Conservation (phyloP, 1,284 basidiomycete species). For the Marasmius tenuissimus region DNA sequence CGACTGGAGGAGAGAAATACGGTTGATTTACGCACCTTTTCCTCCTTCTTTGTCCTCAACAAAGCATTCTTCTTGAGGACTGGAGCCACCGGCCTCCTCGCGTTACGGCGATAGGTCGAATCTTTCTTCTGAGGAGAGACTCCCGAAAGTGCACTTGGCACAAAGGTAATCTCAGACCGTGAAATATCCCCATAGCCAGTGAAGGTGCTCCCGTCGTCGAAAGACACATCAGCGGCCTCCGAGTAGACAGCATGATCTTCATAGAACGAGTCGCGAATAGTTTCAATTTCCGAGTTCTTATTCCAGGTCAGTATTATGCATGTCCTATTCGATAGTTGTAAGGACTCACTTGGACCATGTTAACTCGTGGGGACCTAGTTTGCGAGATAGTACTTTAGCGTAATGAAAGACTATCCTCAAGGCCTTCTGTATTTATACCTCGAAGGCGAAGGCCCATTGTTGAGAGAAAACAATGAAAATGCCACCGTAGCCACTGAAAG, state of each 20-base stretch:
- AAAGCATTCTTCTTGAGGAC: background rate
- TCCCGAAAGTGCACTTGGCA: slow-evolving; percentile 5
- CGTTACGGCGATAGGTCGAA: slow-evolving; percentile 7
- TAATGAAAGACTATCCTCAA: too few species aligned
- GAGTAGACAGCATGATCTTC: background rate
- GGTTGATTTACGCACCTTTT: background rate
- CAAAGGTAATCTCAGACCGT: slow-evolving; percentile 10
- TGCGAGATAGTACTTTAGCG: too few species aligned
- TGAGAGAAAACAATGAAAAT: too few species aligned
- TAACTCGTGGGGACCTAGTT: too few species aligned
- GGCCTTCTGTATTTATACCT: too few species aligned
- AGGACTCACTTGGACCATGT: too few species aligned
- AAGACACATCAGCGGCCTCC: background rate
- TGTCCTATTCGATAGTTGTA: too few species aligned
- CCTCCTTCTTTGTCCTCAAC: background rate
- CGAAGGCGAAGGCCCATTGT: too few species aligned
- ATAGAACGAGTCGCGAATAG: background rate
- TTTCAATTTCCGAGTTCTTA: too few species aligned
- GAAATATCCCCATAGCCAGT: slow-evolving; percentile 9
- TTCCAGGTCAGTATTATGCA: too few species aligned
- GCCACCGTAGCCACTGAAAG: too few species aligned
- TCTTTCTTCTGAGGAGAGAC: background rate
- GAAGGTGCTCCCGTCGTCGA: background rate
- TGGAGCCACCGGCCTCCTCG: slow-evolving; percentile 6
- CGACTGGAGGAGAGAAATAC: background rate